phyloP scores from a whole-genome alignment of 176 grass and related monocot species.

The Juncus inflexus region DNA sequence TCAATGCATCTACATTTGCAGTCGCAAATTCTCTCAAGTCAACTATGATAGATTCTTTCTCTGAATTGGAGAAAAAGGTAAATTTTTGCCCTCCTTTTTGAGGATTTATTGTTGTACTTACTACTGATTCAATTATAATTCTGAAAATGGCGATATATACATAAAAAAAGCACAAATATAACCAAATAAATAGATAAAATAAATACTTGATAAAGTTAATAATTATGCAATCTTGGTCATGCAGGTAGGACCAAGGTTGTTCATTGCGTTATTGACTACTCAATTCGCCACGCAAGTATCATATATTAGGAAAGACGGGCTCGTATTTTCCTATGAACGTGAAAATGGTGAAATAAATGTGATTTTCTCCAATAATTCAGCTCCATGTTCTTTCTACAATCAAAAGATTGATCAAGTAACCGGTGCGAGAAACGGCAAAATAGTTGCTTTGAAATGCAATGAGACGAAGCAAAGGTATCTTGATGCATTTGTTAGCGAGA shows the following conservation, averaged over 20 bases:
- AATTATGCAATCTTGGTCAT: not conserved
- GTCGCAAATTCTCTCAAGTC: constrained; percentile 7
- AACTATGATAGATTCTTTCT: not conserved
- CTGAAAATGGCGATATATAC: not conserved
- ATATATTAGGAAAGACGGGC: constrained; percentile 23
- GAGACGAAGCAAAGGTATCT: constrained; percentile 8
- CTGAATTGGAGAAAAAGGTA: constrained; percentile 18
- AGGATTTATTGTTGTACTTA: not conserved
- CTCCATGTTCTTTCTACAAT: constrained; percentile 26
- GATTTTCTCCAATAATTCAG: not conserved
- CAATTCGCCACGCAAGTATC: constrained; percentile 8
- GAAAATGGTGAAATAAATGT: constrained; percentile 18
- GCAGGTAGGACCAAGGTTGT: constrained; percentile 21
- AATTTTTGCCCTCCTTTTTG: not conserved
- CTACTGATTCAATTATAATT: not conserved
- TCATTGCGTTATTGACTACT: not conserved
- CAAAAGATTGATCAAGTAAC: constrained; percentile 9
- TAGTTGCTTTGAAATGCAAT: constrained; percentile 11
- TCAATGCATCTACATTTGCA: constrained; percentile 1
- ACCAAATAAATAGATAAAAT: not conserved
- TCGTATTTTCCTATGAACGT: constrained; percentile 19
- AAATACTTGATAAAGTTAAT: constrained; percentile 1
- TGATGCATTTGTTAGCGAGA: not conserved
- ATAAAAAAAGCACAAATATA: not conserved
- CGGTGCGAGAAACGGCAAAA: constrained; percentile 3